Conservation (phyloP, 2,329 filamentous ascomycete genomes). For the Parastagonospora nodorum region DNA sequence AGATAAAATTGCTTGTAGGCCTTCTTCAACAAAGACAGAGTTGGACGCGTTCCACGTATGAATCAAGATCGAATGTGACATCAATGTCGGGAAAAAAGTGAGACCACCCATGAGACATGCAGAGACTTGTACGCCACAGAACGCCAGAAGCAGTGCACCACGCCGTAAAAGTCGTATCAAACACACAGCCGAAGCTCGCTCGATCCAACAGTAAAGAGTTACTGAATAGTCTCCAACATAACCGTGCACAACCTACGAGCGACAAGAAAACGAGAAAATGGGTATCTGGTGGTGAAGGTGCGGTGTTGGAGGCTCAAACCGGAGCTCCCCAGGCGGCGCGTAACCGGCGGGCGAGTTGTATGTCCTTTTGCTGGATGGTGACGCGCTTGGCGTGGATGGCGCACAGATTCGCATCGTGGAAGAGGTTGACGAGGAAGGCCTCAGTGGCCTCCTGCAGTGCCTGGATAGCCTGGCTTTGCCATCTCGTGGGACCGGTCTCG, state of each 20-base stretch:
- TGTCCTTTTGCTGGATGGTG: slow-evolving; percentile 97
- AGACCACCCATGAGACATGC: not conserved
- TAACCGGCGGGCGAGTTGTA: slow-evolving; percentile 93
- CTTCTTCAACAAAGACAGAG: not conserved
- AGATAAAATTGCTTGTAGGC: not conserved
- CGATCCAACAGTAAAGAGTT: too few relatives aligned
- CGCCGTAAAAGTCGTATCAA: too few relatives aligned
- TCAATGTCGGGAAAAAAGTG: not conserved
- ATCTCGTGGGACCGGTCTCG: slow-evolving; percentile 65
- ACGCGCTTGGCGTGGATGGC: slow-evolving; percentile 99
- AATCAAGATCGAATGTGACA: not conserved
- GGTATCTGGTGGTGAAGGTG: slow-evolving; percentile 12
- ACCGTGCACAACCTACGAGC: not conserved
- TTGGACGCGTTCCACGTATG: not conserved
- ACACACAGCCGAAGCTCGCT: too few relatives aligned
- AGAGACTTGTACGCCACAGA: not conserved
- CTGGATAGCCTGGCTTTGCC: slow-evolving; percentile 97
- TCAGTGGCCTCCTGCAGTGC: slow-evolving; percentile 98
- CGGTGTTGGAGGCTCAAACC: slow-evolving; percentile 17
- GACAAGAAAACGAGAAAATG: slow-evolving; percentile 8
- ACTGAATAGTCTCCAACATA: not conserved
- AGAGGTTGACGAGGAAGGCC: slow-evolving; percentile 97
- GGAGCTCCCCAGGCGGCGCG: slow-evolving; percentile 69
- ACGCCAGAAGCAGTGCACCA: not conserved
- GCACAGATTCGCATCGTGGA: slow-evolving; percentile 98